Percentiles rank a stretch among this genome's conserved stretches.
These are phyloP conservation scores for Albugo candida DNA, from an alignment of 352 stramenopile species.

Conservation along the genomic window DNA sequence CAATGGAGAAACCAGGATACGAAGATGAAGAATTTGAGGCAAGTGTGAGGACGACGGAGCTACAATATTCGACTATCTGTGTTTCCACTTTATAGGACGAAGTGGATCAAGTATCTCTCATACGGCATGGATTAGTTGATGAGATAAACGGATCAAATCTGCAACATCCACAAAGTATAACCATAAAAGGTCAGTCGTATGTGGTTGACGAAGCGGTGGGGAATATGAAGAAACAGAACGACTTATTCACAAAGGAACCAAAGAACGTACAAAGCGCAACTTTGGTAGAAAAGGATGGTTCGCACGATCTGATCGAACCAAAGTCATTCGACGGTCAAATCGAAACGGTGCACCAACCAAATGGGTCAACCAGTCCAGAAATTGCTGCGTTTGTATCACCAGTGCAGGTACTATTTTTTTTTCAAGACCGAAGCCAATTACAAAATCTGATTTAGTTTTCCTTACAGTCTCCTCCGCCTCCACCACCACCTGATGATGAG, in stretches of 20 bases:
- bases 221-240: no score
- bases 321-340: constrained; percentile 9
- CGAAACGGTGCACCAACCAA: constrained; percentile 2
- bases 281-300: constrained; percentile 21
- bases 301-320: constrained; percentile 15
- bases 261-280: no score
- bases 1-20: constrained; percentile 19
- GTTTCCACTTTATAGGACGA: neutral
- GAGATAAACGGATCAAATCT: constrained; percentile 1
- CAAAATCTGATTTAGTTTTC: neutral
- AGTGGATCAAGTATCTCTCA: neutral
- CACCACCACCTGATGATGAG: neutral
- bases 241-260: no score
- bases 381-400: neutral
- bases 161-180: neutral
- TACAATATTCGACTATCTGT: neutral
- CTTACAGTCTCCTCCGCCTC: neutral
- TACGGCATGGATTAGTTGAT: neutral
- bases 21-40: constrained; percentile 63
- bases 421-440: neutral
- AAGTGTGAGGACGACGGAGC: neutral
- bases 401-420: neutral
- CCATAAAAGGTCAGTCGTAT: neutral
- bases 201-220: constrained; percentile 9
- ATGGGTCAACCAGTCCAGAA: constrained; percentile 2